Percentiles rank a stretch among this genome's conserved stretches.
Evolutionary conservation across 177 flowering plant genomes (phyloP).

Genomic region (Vitis hybrid): DNA sequence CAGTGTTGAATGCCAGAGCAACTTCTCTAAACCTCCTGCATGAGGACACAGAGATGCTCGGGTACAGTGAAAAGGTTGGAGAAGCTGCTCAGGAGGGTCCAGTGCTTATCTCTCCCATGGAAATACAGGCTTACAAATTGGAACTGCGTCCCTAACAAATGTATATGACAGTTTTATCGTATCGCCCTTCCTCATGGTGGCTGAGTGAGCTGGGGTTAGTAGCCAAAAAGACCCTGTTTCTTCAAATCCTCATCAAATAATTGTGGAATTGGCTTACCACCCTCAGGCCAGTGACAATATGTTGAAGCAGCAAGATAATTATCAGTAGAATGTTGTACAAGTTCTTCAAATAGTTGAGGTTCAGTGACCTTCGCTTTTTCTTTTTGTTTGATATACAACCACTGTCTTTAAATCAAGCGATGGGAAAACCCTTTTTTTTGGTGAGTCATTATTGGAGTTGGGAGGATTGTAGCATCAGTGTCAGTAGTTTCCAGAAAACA

Average conservation of each 20-base stretch:
- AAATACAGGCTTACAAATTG: conserved; percentile 90
- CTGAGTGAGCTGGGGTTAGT: neutral
- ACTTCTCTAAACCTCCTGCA: conserved; percentile 90
- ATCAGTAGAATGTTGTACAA: no score
- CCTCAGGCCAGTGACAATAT: no score
- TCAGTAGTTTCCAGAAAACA: no score
- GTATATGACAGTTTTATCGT: conserved; percentile 1
- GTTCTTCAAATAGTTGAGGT: no score
- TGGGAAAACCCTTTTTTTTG: no score
- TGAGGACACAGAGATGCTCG: conserved; percentile 80
- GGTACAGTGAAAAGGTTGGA: conserved; percentile 60
- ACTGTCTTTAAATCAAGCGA: no score
- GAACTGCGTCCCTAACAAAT: conserved; percentile 57
- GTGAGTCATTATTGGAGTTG: no score
- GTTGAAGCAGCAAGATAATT: no score
- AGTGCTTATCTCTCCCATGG: conserved; percentile 85
- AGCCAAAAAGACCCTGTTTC: neutral
- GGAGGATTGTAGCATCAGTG: no score
- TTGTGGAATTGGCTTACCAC: no score
- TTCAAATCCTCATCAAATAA: neutral
- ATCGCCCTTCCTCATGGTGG: neutral
- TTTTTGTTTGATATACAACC: no score
- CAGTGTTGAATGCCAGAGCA: conserved; percentile 58
- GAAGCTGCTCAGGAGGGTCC: conserved; percentile 72
- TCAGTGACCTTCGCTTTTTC: no score